A percentile compares a stretch with the other conserved stretches of the same genome.
phyloP scores from a whole-genome alignment of 495 filamentous ascomycete genomes.

The Echria macrotheca region DNA sequence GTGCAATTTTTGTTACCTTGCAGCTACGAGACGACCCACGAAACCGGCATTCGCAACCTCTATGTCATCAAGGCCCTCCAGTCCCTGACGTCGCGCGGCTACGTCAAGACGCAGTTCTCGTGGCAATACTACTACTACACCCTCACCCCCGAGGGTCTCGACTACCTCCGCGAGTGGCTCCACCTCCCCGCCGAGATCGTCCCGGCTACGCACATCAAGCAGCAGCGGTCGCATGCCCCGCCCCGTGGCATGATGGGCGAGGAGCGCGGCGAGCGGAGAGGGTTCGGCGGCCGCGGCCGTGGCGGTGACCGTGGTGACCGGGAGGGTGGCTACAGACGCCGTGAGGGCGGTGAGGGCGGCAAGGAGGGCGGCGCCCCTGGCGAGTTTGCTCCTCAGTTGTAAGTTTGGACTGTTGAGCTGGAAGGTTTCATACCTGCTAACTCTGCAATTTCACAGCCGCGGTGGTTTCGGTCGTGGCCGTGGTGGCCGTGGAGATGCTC shows the following conservation, averaged over 20 bases:
- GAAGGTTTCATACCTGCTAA: no score
- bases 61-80: constrained; percentile 97
- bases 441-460: constrained; percentile 53
- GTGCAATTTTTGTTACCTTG: constrained; percentile 8
- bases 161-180: constrained; percentile 99
- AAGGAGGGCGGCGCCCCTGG: constrained; percentile 95
- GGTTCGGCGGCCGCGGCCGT: constrained; percentile 55
- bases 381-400: constrained; percentile 93
- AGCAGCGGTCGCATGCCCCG: constrained; percentile 96
- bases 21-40: constrained; percentile 35
- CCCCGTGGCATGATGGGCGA: constrained; percentile 97
- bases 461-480: constrained; percentile 91
- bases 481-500: constrained; percentile 65
- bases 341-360: constrained; percentile 69
- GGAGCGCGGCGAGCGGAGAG: constrained; percentile 70
- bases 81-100: constrained; percentile 95
- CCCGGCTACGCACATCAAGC: constrained; percentile 99
- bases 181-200: constrained; percentile 99
- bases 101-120: constrained; percentile 98
- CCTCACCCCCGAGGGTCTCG: constrained; percentile 96
- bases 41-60: constrained; percentile 81
- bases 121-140: constrained; percentile 99
- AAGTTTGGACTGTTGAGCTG: constrained; percentile 29
- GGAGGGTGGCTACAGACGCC: constrained; percentile 88
- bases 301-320: constrained; percentile 68